phyloP scores from a whole-genome alignment of 2,329 filamentous ascomycete species.

The Stagonosporopsis chrysanthemi region DNA sequence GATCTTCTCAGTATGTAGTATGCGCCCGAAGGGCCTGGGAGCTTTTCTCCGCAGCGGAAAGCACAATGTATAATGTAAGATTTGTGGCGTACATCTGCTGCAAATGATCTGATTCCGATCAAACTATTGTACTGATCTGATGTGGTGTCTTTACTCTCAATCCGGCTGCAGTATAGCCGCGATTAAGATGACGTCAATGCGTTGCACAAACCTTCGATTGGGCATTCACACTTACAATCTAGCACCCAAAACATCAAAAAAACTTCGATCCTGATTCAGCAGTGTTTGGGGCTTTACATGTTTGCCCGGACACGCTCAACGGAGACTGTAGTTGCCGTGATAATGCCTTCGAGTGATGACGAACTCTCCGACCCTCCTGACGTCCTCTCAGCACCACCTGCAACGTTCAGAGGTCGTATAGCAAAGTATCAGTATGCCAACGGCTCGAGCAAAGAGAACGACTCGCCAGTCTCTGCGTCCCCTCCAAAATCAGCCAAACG shows the following conservation, averaged over 20 bases:
- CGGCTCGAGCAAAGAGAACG: conserved; percentile 4
- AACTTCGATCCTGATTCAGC: neutral
- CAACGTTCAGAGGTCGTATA: conserved; percentile 43
- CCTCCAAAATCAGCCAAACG: conserved; percentile 31
- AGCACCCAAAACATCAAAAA: neutral
- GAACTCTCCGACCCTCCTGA: conserved; percentile 16
- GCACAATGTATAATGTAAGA: neutral
- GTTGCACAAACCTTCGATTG: neutral
- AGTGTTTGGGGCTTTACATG: neutral
- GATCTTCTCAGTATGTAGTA: conserved; percentile 9
- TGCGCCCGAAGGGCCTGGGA: neutral
- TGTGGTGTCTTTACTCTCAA: neutral
- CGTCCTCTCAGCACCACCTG: conserved; percentile 21
- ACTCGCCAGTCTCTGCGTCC: neutral
- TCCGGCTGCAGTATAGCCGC: neutral
- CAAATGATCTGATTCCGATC: neutral
- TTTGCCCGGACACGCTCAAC: conserved; percentile 32
- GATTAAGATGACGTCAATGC: conserved; percentile 17
- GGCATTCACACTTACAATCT: neutral
- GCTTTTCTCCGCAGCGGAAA: neutral
- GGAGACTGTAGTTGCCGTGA: neutral
- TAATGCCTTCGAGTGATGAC: conserved; percentile 11
- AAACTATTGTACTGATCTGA: neutral
- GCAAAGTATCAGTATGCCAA: conserved; percentile 39
- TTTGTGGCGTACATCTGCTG: neutral